Percentiles rank a stretch among this genome's conserved stretches.
Evolutionary conservation across 2,329 filamentous ascomycete genomes (phyloP).

Genomic region (Botrytis hyacinthi): DNA sequence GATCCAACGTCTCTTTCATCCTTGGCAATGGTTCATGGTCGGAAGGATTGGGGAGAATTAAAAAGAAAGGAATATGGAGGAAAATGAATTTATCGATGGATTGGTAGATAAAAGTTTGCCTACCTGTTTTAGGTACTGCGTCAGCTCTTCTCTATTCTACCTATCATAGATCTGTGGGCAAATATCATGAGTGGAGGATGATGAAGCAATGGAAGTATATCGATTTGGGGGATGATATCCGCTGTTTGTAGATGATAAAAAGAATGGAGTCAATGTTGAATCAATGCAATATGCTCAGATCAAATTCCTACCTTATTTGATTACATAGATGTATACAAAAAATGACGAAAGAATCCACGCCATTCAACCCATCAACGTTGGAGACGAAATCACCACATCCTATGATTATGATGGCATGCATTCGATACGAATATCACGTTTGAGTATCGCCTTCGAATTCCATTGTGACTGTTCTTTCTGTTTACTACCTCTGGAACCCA

Average conservation of each 20-base stretch:
- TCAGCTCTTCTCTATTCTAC: not conserved
- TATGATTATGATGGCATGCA: no score
- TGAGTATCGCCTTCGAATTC: no score
- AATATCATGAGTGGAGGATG: not conserved
- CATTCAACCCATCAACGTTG: no score
- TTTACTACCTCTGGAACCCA: no score
- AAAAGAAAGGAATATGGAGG: not conserved
- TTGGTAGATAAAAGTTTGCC: not conserved
- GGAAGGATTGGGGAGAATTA: not conserved
- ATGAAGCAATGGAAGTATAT: not conserved
- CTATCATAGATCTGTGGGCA: not conserved
- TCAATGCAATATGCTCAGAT: not conserved
- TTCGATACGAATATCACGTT: no score
- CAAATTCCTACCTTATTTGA: not conserved
- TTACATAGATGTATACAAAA: not conserved
- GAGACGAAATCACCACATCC: no score
- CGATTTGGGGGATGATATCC: not conserved
- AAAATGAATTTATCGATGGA: not conserved
- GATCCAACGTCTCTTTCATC: not conserved
- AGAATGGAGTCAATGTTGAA: not conserved
- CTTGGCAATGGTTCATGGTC: not conserved
- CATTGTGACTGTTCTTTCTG: no score
- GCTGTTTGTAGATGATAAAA: not conserved
- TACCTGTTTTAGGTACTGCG: not conserved
- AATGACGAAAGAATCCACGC: no score